Evolutionary conservation across 371 early-diverging fungal genomes (phyloP).

Genomic region (Choanephora cucurbitarum): DNA sequence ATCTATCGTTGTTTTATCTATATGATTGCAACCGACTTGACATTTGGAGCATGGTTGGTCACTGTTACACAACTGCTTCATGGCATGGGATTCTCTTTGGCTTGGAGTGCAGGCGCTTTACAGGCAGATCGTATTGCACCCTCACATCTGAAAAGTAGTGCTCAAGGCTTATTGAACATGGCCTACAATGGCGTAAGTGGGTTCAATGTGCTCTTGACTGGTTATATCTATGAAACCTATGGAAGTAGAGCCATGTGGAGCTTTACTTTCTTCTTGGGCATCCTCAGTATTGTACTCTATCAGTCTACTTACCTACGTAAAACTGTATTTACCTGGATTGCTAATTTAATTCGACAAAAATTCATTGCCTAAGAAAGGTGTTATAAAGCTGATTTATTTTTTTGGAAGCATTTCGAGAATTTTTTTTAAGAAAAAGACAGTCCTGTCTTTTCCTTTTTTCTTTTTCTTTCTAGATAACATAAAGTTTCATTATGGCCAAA

Average conservation of each 20-base stretch:
- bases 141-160: slow-evolving; percentile 19
- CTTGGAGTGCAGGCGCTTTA: slow-evolving; percentile 41
- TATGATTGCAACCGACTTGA: slow-evolving; percentile 13
- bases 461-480: too few species aligned
- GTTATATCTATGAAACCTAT: slow-evolving; percentile 27
- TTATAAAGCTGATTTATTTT: too few species aligned
- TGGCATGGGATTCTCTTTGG: slow-evolving; percentile 32
- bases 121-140: slow-evolving; percentile 40
- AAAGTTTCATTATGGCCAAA: background rate
- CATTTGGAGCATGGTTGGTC: slow-evolving; percentile 26
- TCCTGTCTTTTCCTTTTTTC: too few species aligned
- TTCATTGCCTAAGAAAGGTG: too few species aligned
- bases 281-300: slow-evolving; percentile 24
- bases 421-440: too few species aligned
- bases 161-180: slow-evolving; percentile 40
- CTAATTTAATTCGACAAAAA: too few species aligned
- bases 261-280: slow-evolving; percentile 9
- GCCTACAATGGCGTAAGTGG: slow-evolving; percentile 39
- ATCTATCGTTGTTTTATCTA: slow-evolving; percentile 32
- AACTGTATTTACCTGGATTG: background rate
- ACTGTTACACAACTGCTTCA: slow-evolving; percentile 33
- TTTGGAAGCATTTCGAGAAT: too few species aligned
- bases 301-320: slow-evolving; percentile 1
- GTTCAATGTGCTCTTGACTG: slow-evolving; percentile 28
- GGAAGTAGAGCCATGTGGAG: slow-evolving; percentile 35